These are phyloP conservation scores for Butyriboletus loyo DNA, from an alignment of 768 basidiomycete genomes.

Conservation along the genomic window DNA sequence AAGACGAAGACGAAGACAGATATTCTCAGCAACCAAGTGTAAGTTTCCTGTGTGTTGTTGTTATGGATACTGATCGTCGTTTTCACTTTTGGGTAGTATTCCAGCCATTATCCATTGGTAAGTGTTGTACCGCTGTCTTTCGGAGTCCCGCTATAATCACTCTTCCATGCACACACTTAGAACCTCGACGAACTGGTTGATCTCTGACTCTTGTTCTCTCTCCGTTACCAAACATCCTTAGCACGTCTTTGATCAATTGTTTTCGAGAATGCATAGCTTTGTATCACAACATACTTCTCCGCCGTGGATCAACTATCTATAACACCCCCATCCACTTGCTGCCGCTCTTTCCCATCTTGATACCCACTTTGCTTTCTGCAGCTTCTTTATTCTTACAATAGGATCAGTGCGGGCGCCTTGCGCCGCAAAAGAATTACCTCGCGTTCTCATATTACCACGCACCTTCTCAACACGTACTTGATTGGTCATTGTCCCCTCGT, in stretches of 20 bases:
- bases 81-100: conserved; percentile 12
- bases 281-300: neutral
- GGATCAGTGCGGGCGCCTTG: neutral
- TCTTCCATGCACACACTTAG: conserved; percentile 1
- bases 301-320: neutral
- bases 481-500: neutral
- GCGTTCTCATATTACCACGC: neutral
- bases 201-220: conserved; percentile 4
- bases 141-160: neutral
- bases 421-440: neutral
- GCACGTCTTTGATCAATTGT: neutral
- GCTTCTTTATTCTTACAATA: neutral
- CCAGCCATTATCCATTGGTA: conserved; percentile 25
- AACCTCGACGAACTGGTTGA: conserved; percentile 24
- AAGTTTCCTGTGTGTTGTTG: neutral
- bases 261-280: neutral
- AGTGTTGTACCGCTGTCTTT: neutral
- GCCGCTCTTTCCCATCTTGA: neutral
- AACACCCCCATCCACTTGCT: neutral
- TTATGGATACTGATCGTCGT: neutral
- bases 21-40: conserved; percentile 22
- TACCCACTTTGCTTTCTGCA: neutral
- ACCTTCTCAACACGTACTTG: neutral
- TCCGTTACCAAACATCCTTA: neutral
- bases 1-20: neutral